Base-by-base conservation (phyloP, 352 stramenopile species). In the Pythium biforme region DNA sequence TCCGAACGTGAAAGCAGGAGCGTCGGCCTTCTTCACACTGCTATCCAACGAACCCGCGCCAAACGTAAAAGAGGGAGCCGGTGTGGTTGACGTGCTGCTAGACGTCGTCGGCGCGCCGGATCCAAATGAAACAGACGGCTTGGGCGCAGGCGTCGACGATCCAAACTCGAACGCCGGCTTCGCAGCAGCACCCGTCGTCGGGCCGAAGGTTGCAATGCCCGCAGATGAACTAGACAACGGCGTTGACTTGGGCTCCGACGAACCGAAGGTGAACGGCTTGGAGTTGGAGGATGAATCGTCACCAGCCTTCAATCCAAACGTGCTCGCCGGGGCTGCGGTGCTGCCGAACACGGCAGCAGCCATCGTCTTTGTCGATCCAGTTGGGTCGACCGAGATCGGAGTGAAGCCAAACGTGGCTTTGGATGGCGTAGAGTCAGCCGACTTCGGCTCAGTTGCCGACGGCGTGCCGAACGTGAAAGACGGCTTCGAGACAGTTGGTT, bases 141-240 rank as follows among this genome's bases (percentile, higher is more conserved):
- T 77, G 5, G 49, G 47, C 4, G 64, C 63, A 6, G 34, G 26
- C 37, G 43, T 12, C 23, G 70, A 59, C 37, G 71, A 72, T n/a
- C 78, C 76, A 34, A 92, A 90, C 25, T 66, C 75, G 29, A 90
- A 88, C 23, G 69, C 61, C 8, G 74, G 51, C 31, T 75, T 53
- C 29, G 46, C n/a, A 23, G 46, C 34, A 25, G 34, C 15, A 45
- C 14, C 49, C 49, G 17, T 37, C 25, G 25, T 15, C 39, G 25
- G 40, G 2, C 12, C 27, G 17, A 53, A 48, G 4, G 39, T n/a
- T 57, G n/a, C 29, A 25, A 5, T 53, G 4, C 4, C 7, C 15
- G 26, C 25, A 11, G 48, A 17, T 14, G 37, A 23, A 22, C 5
- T 23, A 39, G 34, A 39, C 46, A 33, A 4, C 17, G 31, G 10